Percentiles rank a stretch among this genome's conserved stretches.
Evolutionary conservation across 176 grass and related monocot genomes (phyloP).

Genomic region (Lolium perenne): DNA sequence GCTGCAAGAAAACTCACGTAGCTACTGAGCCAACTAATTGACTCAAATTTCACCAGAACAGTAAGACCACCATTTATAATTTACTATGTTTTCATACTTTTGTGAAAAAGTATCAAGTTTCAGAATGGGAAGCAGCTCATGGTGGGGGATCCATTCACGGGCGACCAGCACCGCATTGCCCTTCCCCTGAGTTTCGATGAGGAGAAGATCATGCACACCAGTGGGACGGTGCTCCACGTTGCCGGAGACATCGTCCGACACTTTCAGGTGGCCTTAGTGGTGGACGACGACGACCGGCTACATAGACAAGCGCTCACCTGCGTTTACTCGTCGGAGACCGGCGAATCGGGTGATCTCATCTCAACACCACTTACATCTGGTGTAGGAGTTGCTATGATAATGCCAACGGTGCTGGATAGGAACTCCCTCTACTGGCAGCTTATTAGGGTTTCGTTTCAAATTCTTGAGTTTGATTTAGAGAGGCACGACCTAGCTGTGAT

Average conservation of each 20-base stretch:
- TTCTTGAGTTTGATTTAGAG: not conserved
- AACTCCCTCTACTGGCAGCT: not conserved
- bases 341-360: not conserved
- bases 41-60: too few species aligned
- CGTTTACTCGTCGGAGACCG: not conserved
- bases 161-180: not conserved
- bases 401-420: not conserved
- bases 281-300: not conserved
- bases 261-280: not conserved
- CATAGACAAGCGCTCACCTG: not conserved
- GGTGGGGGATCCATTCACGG: not conserved
- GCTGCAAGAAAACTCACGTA: too few species aligned
- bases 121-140: not conserved
- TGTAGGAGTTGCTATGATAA: too few species aligned
- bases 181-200: not conserved
- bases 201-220: not conserved
- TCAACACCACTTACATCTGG: not conserved
- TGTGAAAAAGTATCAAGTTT: too few species aligned
- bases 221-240: not conserved
- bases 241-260: not conserved
- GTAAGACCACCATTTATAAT: too few species aligned
- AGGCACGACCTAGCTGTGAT: not conserved
- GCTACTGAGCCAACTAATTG: too few species aligned
- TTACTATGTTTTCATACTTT: too few species aligned
- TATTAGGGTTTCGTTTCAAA: not conserved